A percentile compares a stretch with the other conserved stretches of the same genome.
These are phyloP conservation scores for Nannochloropsis oceanica DNA, from an alignment of 108 stramenopile species.

Conservation along the genomic window DNA sequence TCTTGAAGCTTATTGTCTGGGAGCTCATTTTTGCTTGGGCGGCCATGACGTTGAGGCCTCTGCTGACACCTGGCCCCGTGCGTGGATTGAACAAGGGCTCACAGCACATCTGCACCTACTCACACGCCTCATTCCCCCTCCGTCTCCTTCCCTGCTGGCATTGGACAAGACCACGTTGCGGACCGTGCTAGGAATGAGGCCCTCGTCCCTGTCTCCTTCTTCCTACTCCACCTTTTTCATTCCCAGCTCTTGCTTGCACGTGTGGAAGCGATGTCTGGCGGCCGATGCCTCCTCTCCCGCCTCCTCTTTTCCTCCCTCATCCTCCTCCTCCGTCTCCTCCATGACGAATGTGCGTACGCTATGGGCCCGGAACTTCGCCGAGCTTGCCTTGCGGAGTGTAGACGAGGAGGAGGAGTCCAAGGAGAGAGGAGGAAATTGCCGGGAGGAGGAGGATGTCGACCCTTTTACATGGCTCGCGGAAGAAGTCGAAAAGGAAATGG, in stretches of 20 bases:
- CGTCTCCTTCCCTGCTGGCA: not conserved
- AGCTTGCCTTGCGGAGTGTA: not conserved
- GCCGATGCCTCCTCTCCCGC: not conserved
- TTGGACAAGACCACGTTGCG: not conserved
- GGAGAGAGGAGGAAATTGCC: not conserved
- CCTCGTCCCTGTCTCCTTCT: not conserved
- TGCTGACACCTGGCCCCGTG: not conserved
- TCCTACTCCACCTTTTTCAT: not conserved
- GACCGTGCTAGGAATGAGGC: not conserved
- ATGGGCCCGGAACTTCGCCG: not conserved
- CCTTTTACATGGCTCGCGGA: not conserved
- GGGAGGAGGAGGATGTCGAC: not conserved
- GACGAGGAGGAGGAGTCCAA: not conserved
- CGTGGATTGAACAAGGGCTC: not conserved
- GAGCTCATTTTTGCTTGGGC: not conserved
- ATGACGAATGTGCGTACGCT: not conserved
- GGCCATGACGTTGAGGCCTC: not conserved
- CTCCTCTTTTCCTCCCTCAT: not conserved
- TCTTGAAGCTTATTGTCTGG: not conserved
- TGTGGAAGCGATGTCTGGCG: not conserved
- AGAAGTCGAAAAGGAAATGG: not conserved
- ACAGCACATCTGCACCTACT: not conserved
- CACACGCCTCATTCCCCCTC: not conserved
- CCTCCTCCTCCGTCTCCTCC: not conserved
- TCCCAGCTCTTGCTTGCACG: not conserved